These are phyloP conservation scores for Xylariaceae sp. DNA, from an alignment of 2,329 filamentous ascomycete genomes.

Conservation along the genomic window DNA sequence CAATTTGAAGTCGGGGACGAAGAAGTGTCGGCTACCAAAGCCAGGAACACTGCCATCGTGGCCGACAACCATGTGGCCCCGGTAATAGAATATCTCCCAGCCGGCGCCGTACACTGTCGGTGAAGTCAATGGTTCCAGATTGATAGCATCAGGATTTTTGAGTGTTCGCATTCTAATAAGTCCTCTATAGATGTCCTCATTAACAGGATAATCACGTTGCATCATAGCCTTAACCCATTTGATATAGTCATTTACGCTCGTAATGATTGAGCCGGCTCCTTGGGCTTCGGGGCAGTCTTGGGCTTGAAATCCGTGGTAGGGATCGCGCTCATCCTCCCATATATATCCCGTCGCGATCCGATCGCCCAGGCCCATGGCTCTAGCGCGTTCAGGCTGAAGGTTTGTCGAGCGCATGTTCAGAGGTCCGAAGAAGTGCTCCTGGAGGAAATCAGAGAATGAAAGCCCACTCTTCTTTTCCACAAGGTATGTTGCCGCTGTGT, in stretches of 20 bases:
- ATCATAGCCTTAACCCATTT: constrained; percentile 33
- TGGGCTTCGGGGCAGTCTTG: constrained; percentile 26
- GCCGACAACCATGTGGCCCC: constrained; percentile 29
- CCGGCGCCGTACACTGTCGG: constrained; percentile 29
- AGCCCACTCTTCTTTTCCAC: constrained; percentile 31
- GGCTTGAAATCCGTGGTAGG: constrained; percentile 14
- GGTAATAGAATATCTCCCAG: constrained; percentile 31
- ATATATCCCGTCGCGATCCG: constrained; percentile 29
- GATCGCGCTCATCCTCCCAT: constrained; percentile 19
- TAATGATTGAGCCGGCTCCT: constrained; percentile 34
- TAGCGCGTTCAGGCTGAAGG: constrained; percentile 27
- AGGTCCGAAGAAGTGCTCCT: constrained; percentile 32
- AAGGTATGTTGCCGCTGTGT: constrained; percentile 31
- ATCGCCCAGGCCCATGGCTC: constrained; percentile 25
- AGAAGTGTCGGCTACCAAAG: constrained; percentile 32
- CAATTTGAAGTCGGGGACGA: constrained; percentile 28
- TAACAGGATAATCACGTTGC: constrained; percentile 30
- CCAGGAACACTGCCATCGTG: constrained; percentile 32
- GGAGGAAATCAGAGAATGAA: constrained; percentile 31
- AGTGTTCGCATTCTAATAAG: constrained; percentile 29
- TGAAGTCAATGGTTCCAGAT: constrained; percentile 20
- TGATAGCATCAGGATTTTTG: background rate
- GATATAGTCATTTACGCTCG: constrained; percentile 35
- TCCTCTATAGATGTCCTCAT: constrained; percentile 31
- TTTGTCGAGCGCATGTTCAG: constrained; percentile 32